These are phyloP conservation scores for Trypanosoma brucei DNA, from an alignment of 208 protist genomes.

Conservation along the genomic window DNA sequence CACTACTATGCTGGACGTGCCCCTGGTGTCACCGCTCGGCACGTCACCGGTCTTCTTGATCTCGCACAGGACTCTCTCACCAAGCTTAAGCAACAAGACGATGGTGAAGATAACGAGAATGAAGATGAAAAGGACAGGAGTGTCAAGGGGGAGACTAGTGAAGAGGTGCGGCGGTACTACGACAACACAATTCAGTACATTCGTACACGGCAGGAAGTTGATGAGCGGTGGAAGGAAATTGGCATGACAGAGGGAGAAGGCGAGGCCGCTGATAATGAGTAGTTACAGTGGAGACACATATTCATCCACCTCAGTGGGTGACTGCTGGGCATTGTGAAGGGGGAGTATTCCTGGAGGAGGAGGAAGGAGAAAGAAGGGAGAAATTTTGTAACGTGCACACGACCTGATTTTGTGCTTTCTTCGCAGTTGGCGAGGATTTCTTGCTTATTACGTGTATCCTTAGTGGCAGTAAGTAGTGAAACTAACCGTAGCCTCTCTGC, in stretches of 20 bases:
- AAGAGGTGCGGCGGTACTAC: constrained; percentile 36
- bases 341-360: too few species aligned
- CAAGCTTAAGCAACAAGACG: constrained; percentile 16
- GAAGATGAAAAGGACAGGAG: neutral
- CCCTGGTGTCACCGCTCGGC: constrained; percentile 43
- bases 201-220: constrained; percentile 45
- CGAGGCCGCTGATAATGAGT: neutral
- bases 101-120: constrained; percentile 9
- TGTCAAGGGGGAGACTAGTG: constrained; percentile 20
- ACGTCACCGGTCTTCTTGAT: constrained; percentile 55
- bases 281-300: neutral
- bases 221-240: constrained; percentile 68
- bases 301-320: too few species aligned
- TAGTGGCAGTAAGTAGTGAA: too few species aligned
- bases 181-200: constrained; percentile 78
- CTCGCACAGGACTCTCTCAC: constrained; percentile 33
- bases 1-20: constrained; percentile 90
- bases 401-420: too few species aligned
- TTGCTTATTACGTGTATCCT: too few species aligned
- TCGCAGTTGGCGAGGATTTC: too few species aligned
- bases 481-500: too few species aligned
- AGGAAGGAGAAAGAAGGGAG: too few species aligned
- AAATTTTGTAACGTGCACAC: too few species aligned
- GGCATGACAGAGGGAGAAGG: constrained; percentile 25
- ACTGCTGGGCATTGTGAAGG: too few species aligned